Evolutionary conservation across 768 basidiomycete genomes (phyloP).

Genomic region (Termitomyces sp.): DNA sequence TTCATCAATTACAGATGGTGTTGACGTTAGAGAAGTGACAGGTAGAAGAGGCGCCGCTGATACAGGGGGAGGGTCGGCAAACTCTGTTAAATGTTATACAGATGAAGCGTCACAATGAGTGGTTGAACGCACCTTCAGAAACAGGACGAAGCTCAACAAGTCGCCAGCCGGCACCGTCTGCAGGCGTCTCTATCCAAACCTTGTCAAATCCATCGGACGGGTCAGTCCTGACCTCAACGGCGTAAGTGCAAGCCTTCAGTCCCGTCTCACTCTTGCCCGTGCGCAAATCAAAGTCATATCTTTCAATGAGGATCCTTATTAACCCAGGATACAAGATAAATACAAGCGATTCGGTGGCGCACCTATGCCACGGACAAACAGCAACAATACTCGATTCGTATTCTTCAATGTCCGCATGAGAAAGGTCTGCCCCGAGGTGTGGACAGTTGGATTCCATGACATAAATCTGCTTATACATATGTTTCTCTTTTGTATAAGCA

Average conservation of each 20-base stretch:
- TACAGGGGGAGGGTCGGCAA: conserved; percentile 59
- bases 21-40: conserved; percentile 6
- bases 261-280: conserved; percentile 71
- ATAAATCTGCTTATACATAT: conserved; percentile 46
- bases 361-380: conserved; percentile 78
- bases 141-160: conserved; percentile 66
- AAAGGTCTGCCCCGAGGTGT: conserved; percentile 76
- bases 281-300: conserved; percentile 69
- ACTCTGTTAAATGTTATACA: conserved; percentile 31
- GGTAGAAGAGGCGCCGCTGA: conserved; percentile 15
- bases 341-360: conserved; percentile 3
- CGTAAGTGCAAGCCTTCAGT: conserved; percentile 62
- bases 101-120: neutral
- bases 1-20: conserved; percentile 25
- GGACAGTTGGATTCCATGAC: conserved; percentile 80
- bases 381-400: conserved; percentile 54
- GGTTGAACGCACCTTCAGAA: conserved; percentile 50
- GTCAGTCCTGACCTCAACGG: conserved; percentile 43
- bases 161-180: conserved; percentile 48
- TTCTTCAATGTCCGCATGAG: conserved; percentile 76
- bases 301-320: conserved; percentile 17
- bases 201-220: conserved; percentile 31
- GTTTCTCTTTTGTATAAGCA: neutral
- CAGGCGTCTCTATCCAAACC: conserved; percentile 59
- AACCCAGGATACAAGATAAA: neutral